phyloP scores from a whole-genome alignment of 2,329 filamentous ascomycete genomes.

The Ophiocordyceps camponoti-rufipedis region DNA sequence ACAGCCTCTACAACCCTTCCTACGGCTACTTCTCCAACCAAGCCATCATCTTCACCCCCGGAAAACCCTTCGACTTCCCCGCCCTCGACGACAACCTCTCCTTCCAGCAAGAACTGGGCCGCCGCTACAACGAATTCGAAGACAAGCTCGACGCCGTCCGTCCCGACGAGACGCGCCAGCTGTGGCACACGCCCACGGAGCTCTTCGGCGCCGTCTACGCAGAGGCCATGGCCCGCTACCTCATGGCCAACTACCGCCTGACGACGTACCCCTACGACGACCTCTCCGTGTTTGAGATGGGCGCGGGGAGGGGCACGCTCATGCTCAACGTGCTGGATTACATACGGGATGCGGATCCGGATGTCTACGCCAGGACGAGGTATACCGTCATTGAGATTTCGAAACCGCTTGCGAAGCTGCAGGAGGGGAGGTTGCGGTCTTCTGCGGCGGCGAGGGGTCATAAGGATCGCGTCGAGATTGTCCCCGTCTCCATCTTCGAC shows the following conservation, averaged over 20 bases:
- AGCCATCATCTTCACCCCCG: conserved; percentile 86
- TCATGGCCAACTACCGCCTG: conserved; percentile 90
- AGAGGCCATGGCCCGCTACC: conserved; percentile 89
- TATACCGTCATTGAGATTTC: conserved; percentile 97
- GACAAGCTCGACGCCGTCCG: conserved; percentile 55
- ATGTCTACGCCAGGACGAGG: conserved; percentile 84
- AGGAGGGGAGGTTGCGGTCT: conserved; percentile 50
- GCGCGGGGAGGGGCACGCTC: conserved; percentile 87
- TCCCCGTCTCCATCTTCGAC: conserved; percentile 89
- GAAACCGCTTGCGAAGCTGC: conserved; percentile 56
- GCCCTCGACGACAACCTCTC: conserved; percentile 65
- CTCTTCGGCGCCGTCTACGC: conserved; percentile 94
- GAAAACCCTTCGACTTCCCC: conserved; percentile 79
- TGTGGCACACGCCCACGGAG: conserved; percentile 98
- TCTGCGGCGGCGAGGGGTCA: conserved; percentile 58
- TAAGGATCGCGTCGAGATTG: conserved; percentile 72
- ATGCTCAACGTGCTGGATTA: conserved; percentile 98
- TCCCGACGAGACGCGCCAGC: conserved; percentile 58
- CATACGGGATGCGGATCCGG: conserved; percentile 73
- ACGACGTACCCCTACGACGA: conserved; percentile 91
- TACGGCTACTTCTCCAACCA: conserved; percentile 97
- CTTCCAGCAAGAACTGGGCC: conserved; percentile 60
- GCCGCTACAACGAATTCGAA: conserved; percentile 79
- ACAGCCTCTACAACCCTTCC: conserved; percentile 83
- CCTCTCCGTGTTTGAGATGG: conserved; percentile 97